phyloP scores from a whole-genome alignment of 139 green algal genomes.

The Tetradesmus lagerheimii region DNA sequence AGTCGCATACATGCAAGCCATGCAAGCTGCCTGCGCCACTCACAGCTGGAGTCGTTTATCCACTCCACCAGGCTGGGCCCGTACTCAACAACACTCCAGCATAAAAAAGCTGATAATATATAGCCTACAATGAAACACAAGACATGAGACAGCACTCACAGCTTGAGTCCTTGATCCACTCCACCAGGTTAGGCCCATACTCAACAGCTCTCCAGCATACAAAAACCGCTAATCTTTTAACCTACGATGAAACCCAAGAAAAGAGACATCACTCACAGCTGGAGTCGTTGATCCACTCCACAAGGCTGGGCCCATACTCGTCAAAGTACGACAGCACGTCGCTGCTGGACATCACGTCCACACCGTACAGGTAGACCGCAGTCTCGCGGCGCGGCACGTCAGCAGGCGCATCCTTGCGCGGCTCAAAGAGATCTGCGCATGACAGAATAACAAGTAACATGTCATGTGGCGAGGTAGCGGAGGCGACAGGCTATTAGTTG shows the following conservation, averaged over 20 bases:
- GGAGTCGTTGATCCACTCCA: slow-evolving; percentile 94
- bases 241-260: too few relatives aligned
- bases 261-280: slow-evolving; percentile 71
- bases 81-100: not conserved
- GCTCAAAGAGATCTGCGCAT: slow-evolving; percentile 72
- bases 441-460: too few relatives aligned
- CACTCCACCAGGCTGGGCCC: not conserved
- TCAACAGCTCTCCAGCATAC: too few relatives aligned
- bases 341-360: slow-evolving; percentile 86
- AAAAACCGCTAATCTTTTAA: too few relatives aligned
- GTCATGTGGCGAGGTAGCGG: too few relatives aligned
- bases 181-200: slow-evolving; percentile 80
- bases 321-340: slow-evolving; percentile 72
- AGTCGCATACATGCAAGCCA: too few relatives aligned
- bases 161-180: slow-evolving; percentile 76
- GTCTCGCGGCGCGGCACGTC: slow-evolving; percentile 54
- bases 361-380: slow-evolving; percentile 87
- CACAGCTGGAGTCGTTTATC: not conserved
- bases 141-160: not conserved
- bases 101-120: too few relatives aligned
- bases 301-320: slow-evolving; percentile 80
- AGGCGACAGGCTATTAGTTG: too few relatives aligned
- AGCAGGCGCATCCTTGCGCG: slow-evolving; percentile 60
- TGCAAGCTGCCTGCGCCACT: too few relatives aligned
- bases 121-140: too few relatives aligned